Conservation (phyloP, 1,284 basidiomycete species). For the Cerioporus squamosus region DNA sequence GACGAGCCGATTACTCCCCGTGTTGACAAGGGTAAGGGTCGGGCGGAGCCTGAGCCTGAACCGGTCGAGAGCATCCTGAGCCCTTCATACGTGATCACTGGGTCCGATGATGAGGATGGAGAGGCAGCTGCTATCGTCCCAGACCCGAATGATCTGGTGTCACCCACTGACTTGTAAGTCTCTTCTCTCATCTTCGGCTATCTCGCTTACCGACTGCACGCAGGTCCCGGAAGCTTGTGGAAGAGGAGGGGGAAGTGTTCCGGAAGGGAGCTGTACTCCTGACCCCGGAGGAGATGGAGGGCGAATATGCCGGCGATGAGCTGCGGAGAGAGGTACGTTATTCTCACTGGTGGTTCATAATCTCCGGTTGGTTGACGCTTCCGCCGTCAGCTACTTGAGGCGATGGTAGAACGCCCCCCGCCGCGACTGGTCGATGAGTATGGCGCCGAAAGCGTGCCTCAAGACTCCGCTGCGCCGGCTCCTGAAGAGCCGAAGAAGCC, state of each 20-base stretch:
- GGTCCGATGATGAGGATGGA: slow-evolving; percentile 63
- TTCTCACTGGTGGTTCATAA: slow-evolving; percentile 2
- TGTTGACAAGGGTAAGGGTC: slow-evolving; percentile 76
- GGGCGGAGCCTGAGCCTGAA: slow-evolving; percentile 69
- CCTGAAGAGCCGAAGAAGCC: slow-evolving; percentile 42
- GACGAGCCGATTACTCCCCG: slow-evolving; percentile 58
- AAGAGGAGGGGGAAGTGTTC: slow-evolving; percentile 92
- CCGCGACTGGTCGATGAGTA: slow-evolving; percentile 66
- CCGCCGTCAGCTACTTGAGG: slow-evolving; percentile 52
- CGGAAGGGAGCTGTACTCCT: slow-evolving; percentile 82
- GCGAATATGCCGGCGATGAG: slow-evolving; percentile 83
- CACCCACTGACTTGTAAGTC: slow-evolving; percentile 64
- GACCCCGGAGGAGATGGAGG: slow-evolving; percentile 85
- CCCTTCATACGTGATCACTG: slow-evolving; percentile 67
- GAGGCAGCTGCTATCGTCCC: slow-evolving; percentile 50
- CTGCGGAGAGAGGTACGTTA: slow-evolving; percentile 76
- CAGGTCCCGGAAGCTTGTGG: slow-evolving; percentile 80
- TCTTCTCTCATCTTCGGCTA: not conserved
- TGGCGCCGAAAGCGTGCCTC: slow-evolving; percentile 31
- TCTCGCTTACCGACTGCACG: not conserved
- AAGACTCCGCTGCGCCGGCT: slow-evolving; percentile 18
- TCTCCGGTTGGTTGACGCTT: not conserved
- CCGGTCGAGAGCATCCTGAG: slow-evolving; percentile 71
- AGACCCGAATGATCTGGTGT: slow-evolving; percentile 41
- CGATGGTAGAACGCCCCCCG: slow-evolving; percentile 64